These are phyloP conservation scores for Symbiodinium natans DNA, from an alignment of 73 alveolate species.

Conservation along the genomic window DNA sequence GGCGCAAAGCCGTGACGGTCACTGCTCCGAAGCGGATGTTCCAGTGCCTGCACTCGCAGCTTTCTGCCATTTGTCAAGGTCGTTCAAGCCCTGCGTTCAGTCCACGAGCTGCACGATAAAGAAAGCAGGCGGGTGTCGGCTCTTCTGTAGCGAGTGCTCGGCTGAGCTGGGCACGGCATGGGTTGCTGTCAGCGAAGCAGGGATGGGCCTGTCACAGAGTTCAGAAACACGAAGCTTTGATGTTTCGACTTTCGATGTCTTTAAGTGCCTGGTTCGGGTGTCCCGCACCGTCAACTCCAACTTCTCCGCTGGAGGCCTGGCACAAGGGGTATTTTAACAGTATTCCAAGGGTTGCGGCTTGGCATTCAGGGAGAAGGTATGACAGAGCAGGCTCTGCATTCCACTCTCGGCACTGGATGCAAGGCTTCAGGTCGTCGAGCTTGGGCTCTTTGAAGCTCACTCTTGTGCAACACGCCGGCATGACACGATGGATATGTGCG, in stretches of 20 bases:
- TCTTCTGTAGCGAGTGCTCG: neutral
- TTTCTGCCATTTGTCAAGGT: no score
- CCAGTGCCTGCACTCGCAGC: neutral
- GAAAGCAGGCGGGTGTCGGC: no score
- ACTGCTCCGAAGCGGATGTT: neutral
- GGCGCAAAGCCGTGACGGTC: constrained; percentile 63
- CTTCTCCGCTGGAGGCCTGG: constrained; percentile 37
- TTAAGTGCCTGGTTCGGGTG: constrained; percentile 42
- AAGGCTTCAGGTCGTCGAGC: no score
- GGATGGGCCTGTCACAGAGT: neutral
- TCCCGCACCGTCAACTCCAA: constrained; percentile 65
- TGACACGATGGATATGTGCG: neutral
- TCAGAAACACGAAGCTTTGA: neutral
- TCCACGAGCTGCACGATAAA: neutral
- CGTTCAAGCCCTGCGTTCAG: no score
- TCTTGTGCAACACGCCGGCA: neutral
- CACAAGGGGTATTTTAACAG: neutral
- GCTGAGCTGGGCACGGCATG: neutral
- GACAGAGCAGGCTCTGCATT: no score
- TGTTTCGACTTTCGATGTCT: neutral
- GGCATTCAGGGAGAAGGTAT: neutral
- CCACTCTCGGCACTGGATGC: no score
- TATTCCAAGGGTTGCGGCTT: no score
- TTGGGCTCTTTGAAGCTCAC: neutral
- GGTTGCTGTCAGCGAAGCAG: neutral